These are phyloP conservation scores for Podaxis sp. DNA, from an alignment of 768 basidiomycete species.

Conservation along the genomic window DNA sequence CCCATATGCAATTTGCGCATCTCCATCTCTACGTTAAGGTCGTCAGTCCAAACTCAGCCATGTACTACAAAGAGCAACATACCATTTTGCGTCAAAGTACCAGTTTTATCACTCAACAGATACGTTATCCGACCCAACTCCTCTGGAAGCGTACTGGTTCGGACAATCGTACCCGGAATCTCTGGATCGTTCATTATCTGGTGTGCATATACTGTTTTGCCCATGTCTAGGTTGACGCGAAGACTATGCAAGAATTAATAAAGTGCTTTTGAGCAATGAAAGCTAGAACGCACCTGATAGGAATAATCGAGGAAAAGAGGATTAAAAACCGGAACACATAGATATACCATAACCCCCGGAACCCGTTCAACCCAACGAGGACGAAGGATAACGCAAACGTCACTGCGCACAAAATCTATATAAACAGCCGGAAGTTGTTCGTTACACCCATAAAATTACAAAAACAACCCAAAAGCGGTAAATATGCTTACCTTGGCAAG, in stretches of 20 bases:
- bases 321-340: conserved; percentile 97
- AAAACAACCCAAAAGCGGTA: neutral
- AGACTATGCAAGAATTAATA: conserved; percentile 50
- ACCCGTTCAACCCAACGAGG: conserved; percentile 94
- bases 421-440: neutral
- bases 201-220: conserved; percentile 96
- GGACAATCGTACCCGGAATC: conserved; percentile 93
- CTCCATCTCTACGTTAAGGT: conserved; percentile 38
- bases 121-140: conserved; percentile 96
- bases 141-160: conserved; percentile 97
- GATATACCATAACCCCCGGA: conserved; percentile 93
- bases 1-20: conserved; percentile 99
- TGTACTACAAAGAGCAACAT: neutral
- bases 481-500: conserved; percentile 86
- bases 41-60: neutral
- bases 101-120: conserved; percentile 95
- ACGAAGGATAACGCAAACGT: conserved; percentile 90
- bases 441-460: neutral
- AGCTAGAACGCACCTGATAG: conserved; percentile 75
- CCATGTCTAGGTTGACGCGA: conserved; percentile 99
- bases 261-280: neutral
- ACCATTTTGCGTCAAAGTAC: conserved; percentile 98
- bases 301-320: conserved; percentile 97
- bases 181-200: conserved; percentile 93
- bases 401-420: conserved; percentile 88